Base-by-base conservation (phyloP, 768 basidiomycete genomes). In the Mycena maculata region DNA sequence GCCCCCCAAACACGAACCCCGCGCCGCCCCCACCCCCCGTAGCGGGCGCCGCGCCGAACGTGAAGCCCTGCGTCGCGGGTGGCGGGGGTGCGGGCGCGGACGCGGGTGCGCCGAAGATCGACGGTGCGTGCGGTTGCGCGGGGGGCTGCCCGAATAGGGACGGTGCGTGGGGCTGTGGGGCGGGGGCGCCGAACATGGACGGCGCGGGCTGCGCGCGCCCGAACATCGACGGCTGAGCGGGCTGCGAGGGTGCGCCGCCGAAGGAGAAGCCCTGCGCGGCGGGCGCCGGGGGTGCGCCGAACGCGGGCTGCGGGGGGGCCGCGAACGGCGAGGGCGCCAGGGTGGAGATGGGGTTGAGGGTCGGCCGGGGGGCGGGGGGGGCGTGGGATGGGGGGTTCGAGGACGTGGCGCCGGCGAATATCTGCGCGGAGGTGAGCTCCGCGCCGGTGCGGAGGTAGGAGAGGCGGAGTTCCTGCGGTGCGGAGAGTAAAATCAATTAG, bases 391-490 rank as follows among this genome's bases (percentile, higher is more conserved):
- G 36, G 9, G 9, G 16, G 36, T 38, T 38, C 36, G 36, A 10
- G 10, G 44, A 7, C n/a, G n/a, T n/a, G n/a, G n/a, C n/a, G n/a
- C n/a, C n/a, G 44, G 65, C 36, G 27, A 67, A 42, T 4, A 71
- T 60, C 41, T 71, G 69, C 23, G 69, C 69, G 31, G 65, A 67
- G 44, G 65, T 71, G 54, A 67, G 69, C 58, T 71, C 69, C 2
- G 61, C 56, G 44, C 80, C 76, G 28, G 80, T 76, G 31, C 76
- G 71, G 28, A 74, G 71, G 58, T 60, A 79, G 2, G 82, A 81
- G 65, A 84, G 60, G 54, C 82, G 82, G 42, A 82, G 79, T 74
- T 85, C 83, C 84, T 85, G 67, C 22, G 13, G 41, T n/a, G 41
- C 5, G 13, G 28, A 22, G 27, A 9, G 12, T 25, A 23, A 7